A percentile compares a stretch with the other conserved stretches of the same genome.
These are phyloP conservation scores for Macrolepiota dolichaula DNA, from an alignment of 768 basidiomycete genomes.

Conservation along the genomic window DNA sequence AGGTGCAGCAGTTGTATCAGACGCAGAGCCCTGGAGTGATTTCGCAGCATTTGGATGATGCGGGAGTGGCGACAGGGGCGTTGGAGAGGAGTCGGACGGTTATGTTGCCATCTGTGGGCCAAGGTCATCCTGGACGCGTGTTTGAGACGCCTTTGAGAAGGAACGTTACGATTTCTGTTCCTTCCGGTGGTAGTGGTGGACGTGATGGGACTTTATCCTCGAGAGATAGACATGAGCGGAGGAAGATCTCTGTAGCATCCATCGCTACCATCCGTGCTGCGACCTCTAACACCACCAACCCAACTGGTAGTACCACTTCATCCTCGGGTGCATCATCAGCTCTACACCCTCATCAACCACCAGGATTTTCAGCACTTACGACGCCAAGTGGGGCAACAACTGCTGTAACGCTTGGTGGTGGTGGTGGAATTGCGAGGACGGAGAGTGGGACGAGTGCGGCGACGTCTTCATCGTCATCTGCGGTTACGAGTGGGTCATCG, in stretches of 20 bases:
- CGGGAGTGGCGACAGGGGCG: constrained; percentile 7
- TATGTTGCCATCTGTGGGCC: constrained; percentile 39
- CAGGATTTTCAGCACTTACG: constrained; percentile 48
- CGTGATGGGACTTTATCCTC: constrained; percentile 12
- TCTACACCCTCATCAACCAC: constrained; percentile 21
- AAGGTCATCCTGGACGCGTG: constrained; percentile 38
- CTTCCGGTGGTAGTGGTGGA: background rate
- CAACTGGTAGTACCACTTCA: constrained; percentile 21
- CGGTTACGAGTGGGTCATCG: constrained; percentile 44
- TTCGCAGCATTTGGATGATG: too few relatives aligned
- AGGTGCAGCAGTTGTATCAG: background rate
- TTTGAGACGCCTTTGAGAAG: constrained; percentile 45
- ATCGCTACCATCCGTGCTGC: constrained; percentile 27
- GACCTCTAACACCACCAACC: background rate
- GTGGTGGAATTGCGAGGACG: constrained; percentile 35
- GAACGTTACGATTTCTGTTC: constrained; percentile 9
- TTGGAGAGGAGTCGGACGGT: constrained; percentile 43
- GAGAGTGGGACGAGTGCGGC: constrained; percentile 53
- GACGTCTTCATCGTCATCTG: constrained; percentile 44
- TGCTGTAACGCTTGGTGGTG: constrained; percentile 44
- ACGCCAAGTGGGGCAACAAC: constrained; percentile 60
- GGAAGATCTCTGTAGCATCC: constrained; percentile 33
- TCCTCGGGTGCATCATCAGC: constrained; percentile 48
- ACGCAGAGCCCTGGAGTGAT: background rate
- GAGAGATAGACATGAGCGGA: constrained; percentile 19